Evolutionary conservation across 1,284 basidiomycete species (phyloP).

Genomic region (Tilletiopsis washingtonensis): DNA sequence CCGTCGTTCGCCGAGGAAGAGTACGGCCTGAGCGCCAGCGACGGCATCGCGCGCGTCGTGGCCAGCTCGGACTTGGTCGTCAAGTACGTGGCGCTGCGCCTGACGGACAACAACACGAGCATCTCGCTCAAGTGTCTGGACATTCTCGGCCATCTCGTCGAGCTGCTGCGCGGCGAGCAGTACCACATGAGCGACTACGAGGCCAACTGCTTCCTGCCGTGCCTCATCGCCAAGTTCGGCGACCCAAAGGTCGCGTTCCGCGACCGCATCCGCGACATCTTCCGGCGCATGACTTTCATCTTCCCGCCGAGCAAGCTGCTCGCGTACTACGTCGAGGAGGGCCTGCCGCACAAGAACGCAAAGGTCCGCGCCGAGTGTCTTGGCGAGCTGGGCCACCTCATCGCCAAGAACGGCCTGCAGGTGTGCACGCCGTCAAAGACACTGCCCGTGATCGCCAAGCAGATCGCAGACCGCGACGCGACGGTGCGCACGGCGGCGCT

Average conservation of each 20-base stretch:
- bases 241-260: constrained; percentile 52
- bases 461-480: constrained; percentile 81
- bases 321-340: constrained; percentile 53
- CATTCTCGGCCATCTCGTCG: constrained; percentile 69
- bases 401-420: constrained; percentile 73
- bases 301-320: constrained; percentile 87
- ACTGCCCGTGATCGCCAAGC: constrained; percentile 67
- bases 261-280: constrained; percentile 51
- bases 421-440: constrained; percentile 66
- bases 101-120: constrained; percentile 88
- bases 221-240: constrained; percentile 71
- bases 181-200: constrained; percentile 83
- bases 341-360: constrained; percentile 77
- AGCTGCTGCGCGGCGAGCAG: constrained; percentile 62
- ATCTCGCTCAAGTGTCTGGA: constrained; percentile 82
- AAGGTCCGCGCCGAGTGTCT: constrained; percentile 78
- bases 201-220: constrained; percentile 79
- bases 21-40: constrained; percentile 55
- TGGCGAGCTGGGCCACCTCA: constrained; percentile 67
- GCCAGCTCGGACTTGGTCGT: constrained; percentile 86
- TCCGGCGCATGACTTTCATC: constrained; percentile 43
- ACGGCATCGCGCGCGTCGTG: constrained; percentile 63
- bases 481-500: constrained; percentile 75
- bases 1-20: constrained; percentile 57
- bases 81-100: constrained; percentile 86